Evolutionary conservation across 2,329 filamentous ascomycete genomes (phyloP).

Genomic region (Sarocladium brachiariae): DNA sequence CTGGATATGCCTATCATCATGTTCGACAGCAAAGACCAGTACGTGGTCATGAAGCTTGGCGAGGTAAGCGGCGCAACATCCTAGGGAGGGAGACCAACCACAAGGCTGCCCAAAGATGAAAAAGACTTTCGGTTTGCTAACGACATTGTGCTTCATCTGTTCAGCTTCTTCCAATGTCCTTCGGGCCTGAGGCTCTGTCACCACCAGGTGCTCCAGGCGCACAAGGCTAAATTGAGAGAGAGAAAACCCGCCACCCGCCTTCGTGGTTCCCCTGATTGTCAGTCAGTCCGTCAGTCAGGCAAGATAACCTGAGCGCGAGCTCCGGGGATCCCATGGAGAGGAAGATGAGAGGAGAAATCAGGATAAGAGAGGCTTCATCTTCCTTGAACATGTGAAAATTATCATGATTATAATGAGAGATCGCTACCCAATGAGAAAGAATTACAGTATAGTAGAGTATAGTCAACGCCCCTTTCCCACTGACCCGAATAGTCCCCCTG

Average conservation of each 20-base stretch:
- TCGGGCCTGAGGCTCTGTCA: slow-evolving; percentile 55
- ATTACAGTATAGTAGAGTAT: no score
- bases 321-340: background rate
- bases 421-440: slow-evolving; percentile 2
- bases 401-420: slow-evolving; percentile 1
- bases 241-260: no score
- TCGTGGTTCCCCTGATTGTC: no score
- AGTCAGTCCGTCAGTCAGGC: no score
- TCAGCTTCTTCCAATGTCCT: slow-evolving; percentile 61
- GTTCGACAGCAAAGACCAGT: slow-evolving; percentile 79
- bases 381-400: background rate
- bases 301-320: slow-evolving; percentile 1
- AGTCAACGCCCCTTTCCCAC: no score
- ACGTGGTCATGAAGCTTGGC: slow-evolving; percentile 61
- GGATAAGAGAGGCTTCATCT: background rate
- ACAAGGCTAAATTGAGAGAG: background rate
- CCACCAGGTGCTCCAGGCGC: slow-evolving; percentile 22
- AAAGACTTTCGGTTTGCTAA: no score
- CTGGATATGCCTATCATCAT: slow-evolving; percentile 75
- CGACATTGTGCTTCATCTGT: background rate
- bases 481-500: background rate
- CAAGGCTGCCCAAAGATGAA: no score
- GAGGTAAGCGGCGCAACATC: slow-evolving; percentile 41
- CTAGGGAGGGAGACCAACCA: no score
- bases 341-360: no score